phyloP scores from a whole-genome alignment of 1,284 basidiomycete genomes.

The Sporisorium sorghi region DNA sequence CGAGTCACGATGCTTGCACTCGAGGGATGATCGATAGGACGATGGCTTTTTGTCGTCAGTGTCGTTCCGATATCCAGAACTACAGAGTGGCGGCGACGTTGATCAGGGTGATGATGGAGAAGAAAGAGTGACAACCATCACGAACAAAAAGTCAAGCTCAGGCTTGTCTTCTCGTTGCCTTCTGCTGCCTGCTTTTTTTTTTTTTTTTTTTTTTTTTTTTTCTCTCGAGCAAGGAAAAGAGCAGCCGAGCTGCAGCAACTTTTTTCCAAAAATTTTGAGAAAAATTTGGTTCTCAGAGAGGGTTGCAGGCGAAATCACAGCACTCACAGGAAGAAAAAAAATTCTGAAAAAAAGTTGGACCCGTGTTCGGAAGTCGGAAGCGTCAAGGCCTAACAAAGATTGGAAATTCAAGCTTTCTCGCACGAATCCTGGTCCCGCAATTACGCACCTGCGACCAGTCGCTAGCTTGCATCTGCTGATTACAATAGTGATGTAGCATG shows the following conservation, averaged over 20 bases:
- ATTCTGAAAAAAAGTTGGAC: background rate
- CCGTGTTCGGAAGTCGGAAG: constrained; percentile 6
- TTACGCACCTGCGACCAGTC: background rate
- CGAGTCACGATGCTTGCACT: background rate
- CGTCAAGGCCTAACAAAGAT: background rate
- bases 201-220: background rate
- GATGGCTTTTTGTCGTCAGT: constrained; percentile 4
- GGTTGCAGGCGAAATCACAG: background rate
- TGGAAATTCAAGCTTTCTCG: background rate
- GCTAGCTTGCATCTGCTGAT: background rate
- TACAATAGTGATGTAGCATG: too few relatives aligned
- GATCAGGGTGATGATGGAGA: constrained; percentile 16
- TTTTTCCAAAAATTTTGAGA: constrained; percentile 10
- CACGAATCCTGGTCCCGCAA: background rate
- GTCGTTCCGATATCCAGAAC: constrained; percentile 6
- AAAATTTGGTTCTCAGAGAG: background rate
- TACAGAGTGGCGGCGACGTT: constrained; percentile 1
- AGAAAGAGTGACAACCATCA: background rate
- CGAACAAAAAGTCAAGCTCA: background rate
- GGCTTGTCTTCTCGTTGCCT: background rate
- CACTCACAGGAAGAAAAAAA: background rate
- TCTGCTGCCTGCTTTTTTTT: background rate
- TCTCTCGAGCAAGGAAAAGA: background rate
- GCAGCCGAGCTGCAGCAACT: background rate
- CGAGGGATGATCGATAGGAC: background rate